Conservation (phyloP, 495 filamentous ascomycete species). For the Friedmanniomyces endolithicus region DNA sequence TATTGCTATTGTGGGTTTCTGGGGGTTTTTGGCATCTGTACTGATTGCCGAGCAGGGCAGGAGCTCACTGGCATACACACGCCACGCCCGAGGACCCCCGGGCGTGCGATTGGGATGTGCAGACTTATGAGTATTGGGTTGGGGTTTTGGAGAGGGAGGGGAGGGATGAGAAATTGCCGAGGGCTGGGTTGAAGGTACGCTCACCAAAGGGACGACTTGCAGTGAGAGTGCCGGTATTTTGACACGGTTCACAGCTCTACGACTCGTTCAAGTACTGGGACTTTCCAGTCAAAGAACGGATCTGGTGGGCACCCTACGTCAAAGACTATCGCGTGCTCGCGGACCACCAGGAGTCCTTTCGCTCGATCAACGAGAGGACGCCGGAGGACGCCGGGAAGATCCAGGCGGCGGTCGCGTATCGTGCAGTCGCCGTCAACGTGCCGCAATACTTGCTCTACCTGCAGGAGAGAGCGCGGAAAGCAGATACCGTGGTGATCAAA, state of each 20-base stretch:
- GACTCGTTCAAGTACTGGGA: conserved; percentile 18
- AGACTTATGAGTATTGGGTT: conserved; percentile 30
- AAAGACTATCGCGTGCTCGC: conserved; percentile 19
- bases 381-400: conserved; percentile 7
- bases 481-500: conserved; percentile 19
- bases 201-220: background rate
- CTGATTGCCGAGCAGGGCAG: conserved; percentile 24
- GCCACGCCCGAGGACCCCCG: conserved; percentile 22
- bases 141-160: conserved; percentile 17
- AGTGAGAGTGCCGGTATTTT: background rate
- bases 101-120: conserved; percentile 28
- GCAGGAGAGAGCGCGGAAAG: conserved; percentile 2
- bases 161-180: background rate
- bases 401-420: conserved; percentile 13
- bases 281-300: background rate
- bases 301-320: conserved; percentile 28
- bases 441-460: conserved; percentile 26
- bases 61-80: conserved; percentile 33
- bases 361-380: background rate
- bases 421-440: conserved; percentile 24
- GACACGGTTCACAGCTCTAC: conserved; percentile 5
- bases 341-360: background rate
- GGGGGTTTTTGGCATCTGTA: no score
- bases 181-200: conserved; percentile 10
- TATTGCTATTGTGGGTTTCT: no score